Conservation (phyloP, 352 stramenopile species). For the Thalassiosira hispida region DNA sequence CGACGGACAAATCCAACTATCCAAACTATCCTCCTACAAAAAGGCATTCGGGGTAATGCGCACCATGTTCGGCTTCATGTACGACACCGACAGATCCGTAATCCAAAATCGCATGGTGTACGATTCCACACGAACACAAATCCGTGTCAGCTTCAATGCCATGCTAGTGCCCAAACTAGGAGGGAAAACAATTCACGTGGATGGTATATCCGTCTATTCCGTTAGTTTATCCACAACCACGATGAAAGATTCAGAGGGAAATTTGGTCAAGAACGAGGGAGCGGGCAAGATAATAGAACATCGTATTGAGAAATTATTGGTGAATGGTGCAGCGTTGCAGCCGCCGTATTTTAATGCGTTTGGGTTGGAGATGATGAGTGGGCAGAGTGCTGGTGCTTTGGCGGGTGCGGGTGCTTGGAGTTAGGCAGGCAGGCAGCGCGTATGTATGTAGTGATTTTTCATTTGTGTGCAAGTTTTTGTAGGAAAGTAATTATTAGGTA, state of each 20-base stretch:
- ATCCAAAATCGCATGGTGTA: slow-evolving; percentile 80
- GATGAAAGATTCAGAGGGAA: slow-evolving; percentile 56
- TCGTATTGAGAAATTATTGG: slow-evolving; percentile 73
- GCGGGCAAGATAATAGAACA: slow-evolving; percentile 74
- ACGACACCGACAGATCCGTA: slow-evolving; percentile 49
- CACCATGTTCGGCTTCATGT: slow-evolving; percentile 67
- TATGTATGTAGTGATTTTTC: too few relatives aligned
- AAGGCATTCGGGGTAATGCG: slow-evolving; percentile 62
- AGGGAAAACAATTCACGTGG: slow-evolving; percentile 61
- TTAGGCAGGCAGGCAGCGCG: too few relatives aligned
- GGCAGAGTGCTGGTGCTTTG: slow-evolving; percentile 35
- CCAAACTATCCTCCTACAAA: slow-evolving; percentile 74
- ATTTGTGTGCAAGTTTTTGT: too few relatives aligned
- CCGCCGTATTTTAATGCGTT: slow-evolving; percentile 63
- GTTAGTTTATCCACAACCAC: slow-evolving; percentile 60
- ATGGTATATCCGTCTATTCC: slow-evolving; percentile 76
- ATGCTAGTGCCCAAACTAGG: slow-evolving; percentile 70
- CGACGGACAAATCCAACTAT: slow-evolving; percentile 61
- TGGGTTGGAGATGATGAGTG: slow-evolving; percentile 20
- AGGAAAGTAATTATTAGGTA: too few relatives aligned
- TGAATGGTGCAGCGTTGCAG: slow-evolving; percentile 64
- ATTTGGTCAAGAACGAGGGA: slow-evolving; percentile 38
- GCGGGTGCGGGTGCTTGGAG: too few relatives aligned
- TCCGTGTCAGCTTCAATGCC: slow-evolving; percentile 75
- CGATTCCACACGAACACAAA: slow-evolving; percentile 68